Base-by-base conservation (phyloP, 257 asterid genomes). In the Solanum neorickii region DNA sequence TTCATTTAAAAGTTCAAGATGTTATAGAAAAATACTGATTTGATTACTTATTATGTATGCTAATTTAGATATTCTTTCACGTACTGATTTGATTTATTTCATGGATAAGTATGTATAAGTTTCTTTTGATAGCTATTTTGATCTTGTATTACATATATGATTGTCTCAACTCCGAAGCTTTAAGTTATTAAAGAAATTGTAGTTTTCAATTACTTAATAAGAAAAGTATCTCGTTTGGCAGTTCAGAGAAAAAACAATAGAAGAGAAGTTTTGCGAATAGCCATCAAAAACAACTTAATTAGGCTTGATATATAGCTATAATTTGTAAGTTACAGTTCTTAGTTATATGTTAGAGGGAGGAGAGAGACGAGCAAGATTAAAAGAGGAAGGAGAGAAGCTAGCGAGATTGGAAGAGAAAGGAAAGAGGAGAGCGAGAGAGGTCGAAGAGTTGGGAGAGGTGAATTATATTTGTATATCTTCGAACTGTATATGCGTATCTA, bases 391-490 rank as follows among this genome's bases (percentile, higher is more conserved):
- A 49, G 1, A 49, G 21, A 42, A n/a, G n/a, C n/a, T n/a, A n/a
- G n/a, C n/a, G n/a, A n/a, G n/a, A n/a, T n/a, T n/a, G n/a, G n/a
- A n/a, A n/a, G n/a, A n/a, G n/a, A n/a, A n/a, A n/a, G n/a, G n/a
- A n/a, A n/a, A n/a, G n/a, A n/a, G n/a, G n/a, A n/a, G 21, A 49
- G 21, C 8, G 7, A 49, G 1, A 49, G 21, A 49, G 60, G 60
- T 3, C 21, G 0, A 3, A 49, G 20, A 49, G 9, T 49, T 0
- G 21, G 0, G 21, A 0, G 3, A 49, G 21, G 3, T 49, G 60
- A 49, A 49, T 49, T 49, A 1, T 49, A 49, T 49, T 0, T 49
- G 21, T 15, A 15, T 49, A 49, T 5, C 7, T 16, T 47, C 59
- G 1, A 47, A 0, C 5, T 47, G 8, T 47, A 14, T 47, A 47